Evolutionary conservation across 2,329 filamentous ascomycete genomes (phyloP).

Genomic region (Phaeomoniella chlamydospora): DNA sequence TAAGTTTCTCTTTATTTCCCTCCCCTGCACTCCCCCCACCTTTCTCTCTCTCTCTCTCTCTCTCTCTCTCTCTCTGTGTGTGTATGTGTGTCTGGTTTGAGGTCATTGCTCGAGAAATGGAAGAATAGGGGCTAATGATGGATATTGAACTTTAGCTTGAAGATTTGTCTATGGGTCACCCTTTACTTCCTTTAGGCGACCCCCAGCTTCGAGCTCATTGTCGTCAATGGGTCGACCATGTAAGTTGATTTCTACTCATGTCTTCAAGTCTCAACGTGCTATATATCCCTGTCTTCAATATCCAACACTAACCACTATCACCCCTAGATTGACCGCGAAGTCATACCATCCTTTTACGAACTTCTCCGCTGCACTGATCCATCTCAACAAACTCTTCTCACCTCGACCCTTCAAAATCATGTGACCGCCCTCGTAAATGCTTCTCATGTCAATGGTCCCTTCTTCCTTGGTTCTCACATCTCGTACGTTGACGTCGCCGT

Average conservation of each 20-base stretch:
- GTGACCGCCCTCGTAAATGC: slow-evolving; percentile 48
- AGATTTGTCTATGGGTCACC: slow-evolving; percentile 47
- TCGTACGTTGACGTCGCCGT: slow-evolving; percentile 61
- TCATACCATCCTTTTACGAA: slow-evolving; percentile 64
- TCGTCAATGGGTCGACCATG: slow-evolving; percentile 68
- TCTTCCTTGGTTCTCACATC: slow-evolving; percentile 46
- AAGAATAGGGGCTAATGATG: slow-evolving; percentile 1
- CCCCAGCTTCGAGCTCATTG: slow-evolving; percentile 58
- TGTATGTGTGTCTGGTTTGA: not conserved
- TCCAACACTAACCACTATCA: not conserved
- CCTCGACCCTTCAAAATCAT: slow-evolving; percentile 38
- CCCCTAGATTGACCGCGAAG: slow-evolving; percentile 59
- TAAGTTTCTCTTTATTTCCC: slow-evolving; percentile 22
- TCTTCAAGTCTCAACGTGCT: not conserved
- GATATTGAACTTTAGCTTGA: slow-evolving; percentile 43
- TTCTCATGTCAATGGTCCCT: slow-evolving; percentile 47
- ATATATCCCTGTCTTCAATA: not conserved
- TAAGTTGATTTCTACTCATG: slow-evolving; percentile 22
- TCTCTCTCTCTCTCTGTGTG: no score
- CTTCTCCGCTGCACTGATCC: slow-evolving; percentile 34
- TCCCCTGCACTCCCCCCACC: not conserved
- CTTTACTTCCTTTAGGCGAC: slow-evolving; percentile 50
- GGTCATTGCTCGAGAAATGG: not conserved
- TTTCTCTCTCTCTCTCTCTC: no score
- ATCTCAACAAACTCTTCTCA: slow-evolving; percentile 9